Conservation (phyloP, 345 rosid species). For the Noccaea bulbosa region DNA sequence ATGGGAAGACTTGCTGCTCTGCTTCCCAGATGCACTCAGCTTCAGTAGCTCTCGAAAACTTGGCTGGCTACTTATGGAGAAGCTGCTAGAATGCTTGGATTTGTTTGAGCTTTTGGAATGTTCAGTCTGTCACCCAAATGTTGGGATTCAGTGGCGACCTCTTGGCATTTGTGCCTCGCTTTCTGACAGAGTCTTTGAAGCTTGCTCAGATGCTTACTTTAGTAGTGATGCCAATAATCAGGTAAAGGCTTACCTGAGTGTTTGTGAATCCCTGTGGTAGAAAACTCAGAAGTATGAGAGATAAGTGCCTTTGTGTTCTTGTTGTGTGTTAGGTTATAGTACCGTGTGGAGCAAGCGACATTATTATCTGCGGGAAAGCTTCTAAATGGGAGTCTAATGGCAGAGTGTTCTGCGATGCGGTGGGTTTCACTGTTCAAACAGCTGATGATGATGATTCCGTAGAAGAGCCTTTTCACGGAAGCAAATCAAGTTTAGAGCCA, state of each 20-base stretch:
- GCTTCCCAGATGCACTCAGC: conserved; percentile 74
- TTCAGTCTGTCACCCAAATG: conserved; percentile 69
- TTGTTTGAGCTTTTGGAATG: conserved; percentile 80
- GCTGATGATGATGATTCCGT: conserved; percentile 31
- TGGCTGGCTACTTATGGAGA: conserved; percentile 72
- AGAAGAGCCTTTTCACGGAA: conserved; percentile 66
- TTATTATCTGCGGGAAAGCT: conserved; percentile 71
- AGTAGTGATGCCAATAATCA: conserved; percentile 61
- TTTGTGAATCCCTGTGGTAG: background rate
- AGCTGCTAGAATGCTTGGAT: conserved; percentile 67
- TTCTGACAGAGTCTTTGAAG: conserved; percentile 68
- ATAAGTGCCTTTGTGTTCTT: background rate
- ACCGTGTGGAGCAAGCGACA: conserved; percentile 71
- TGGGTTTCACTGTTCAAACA: conserved; percentile 66
- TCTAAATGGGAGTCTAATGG: conserved; percentile 77
- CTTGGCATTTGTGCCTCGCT: conserved; percentile 64
- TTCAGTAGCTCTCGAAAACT: conserved; percentile 57
- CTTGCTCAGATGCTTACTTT: conserved; percentile 80
- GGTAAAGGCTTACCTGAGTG: conserved; percentile 43
- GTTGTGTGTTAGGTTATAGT: conserved; percentile 57
- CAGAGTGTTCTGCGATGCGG: conserved; percentile 69
- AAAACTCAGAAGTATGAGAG: conserved; percentile 15
- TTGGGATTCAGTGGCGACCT: conserved; percentile 67
- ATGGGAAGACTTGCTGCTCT: conserved; percentile 69
- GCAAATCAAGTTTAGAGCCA: conserved; percentile 62